These are phyloP conservation scores for Alectoria sarmentosa DNA, from an alignment of 495 filamentous ascomycete species.

Conservation along the genomic window DNA sequence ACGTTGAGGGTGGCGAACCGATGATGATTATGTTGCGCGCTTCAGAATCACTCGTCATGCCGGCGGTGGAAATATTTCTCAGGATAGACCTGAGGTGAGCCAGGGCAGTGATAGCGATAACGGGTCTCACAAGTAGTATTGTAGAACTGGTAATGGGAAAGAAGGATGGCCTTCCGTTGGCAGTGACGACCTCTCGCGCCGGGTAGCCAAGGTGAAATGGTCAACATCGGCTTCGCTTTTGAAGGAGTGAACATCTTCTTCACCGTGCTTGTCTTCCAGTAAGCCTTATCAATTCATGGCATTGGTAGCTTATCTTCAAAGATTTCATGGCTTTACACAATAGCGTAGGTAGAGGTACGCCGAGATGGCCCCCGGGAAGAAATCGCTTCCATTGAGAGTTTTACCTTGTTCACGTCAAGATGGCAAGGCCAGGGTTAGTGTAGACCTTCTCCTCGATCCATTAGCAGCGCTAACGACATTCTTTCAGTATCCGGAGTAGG, in stretches of 20 bases:
- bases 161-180: background rate
- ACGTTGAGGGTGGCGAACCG: slow-evolving; percentile 15
- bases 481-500: slow-evolving; percentile 9
- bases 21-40: slow-evolving; percentile 59
- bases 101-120: background rate
- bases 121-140: background rate
- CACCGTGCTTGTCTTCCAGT: background rate
- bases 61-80: background rate
- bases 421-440: slow-evolving; percentile 12
- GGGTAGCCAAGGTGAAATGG: background rate
- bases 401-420: slow-evolving; percentile 17
- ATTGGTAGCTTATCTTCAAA: background rate
- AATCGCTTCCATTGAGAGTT: slow-evolving; percentile 10
- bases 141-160: background rate
- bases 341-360: background rate
- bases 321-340: background rate
- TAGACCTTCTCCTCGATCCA: too few relatives aligned
- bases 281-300: background rate
- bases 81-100: background rate
- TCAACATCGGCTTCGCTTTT: too few relatives aligned
- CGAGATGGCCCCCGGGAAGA: background rate
- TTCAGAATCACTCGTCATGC: slow-evolving; percentile 20
- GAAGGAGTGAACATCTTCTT: background rate
- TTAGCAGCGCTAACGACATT: background rate
- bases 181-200: background rate